phyloP scores from a whole-genome alignment of 1,139 yeast species.

The Hansenula sp. region DNA sequence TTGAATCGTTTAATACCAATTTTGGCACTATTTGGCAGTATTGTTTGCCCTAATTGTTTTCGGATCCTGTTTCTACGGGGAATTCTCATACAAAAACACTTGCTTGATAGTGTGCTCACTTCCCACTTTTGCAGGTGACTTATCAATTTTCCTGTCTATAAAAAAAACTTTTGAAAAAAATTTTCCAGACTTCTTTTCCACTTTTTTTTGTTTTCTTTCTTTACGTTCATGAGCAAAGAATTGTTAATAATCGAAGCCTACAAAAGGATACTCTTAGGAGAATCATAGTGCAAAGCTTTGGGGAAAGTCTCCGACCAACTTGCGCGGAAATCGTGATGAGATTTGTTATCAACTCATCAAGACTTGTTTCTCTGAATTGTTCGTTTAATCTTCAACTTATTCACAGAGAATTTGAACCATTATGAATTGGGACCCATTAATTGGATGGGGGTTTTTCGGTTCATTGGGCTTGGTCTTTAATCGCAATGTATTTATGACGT shows the following conservation, averaged over 20 bases:
- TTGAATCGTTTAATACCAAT: no score
- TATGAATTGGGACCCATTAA: neutral
- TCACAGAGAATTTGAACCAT: neutral
- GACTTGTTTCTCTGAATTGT: constrained; percentile 1
- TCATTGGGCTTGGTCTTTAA: constrained; percentile 6
- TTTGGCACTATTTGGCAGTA: no score
- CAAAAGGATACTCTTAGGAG: constrained; percentile 40
- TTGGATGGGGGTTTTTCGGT: constrained; percentile 3
- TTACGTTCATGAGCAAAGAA: constrained; percentile 59
- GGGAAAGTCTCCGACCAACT: constrained; percentile 93
- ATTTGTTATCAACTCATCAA: constrained; percentile 24
- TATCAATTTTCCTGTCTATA: neutral
- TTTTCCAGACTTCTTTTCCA: constrained; percentile 8
- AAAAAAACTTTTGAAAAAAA: constrained; percentile 3
- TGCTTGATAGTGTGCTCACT: neutral
- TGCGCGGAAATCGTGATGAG: constrained; percentile 41
- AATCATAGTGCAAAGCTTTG: constrained; percentile 51
- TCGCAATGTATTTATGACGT: constrained; percentile 2
- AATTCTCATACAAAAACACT: neutral
- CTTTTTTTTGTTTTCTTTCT: constrained; percentile 11
- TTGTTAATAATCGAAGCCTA: constrained; percentile 73
- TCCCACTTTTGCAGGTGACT: neutral
- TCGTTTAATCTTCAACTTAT: neutral
- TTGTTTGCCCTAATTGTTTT: neutral
- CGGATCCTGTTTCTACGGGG: neutral